Evolutionary conservation across 805 yeast genomes (phyloP), one percentile per base, ranked within the genome.

Genomic region (Yamadazyma takamatsuzukensis): DNA sequence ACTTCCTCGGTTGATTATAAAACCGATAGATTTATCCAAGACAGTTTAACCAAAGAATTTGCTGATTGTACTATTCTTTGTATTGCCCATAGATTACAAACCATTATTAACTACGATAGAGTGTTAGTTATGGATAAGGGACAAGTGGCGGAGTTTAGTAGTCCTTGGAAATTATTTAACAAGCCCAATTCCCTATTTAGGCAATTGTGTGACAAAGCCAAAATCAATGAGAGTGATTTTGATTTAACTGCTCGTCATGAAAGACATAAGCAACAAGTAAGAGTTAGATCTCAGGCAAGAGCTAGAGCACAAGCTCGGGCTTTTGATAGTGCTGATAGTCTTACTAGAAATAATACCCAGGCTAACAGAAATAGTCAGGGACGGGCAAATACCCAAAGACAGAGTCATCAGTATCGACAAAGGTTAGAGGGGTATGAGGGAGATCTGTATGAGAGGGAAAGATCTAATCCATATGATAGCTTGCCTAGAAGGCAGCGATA

Each of bases 101-200:
- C 93, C 0, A 83, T 83, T 43, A 59, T 80, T 29, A 76, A 74
- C 47, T 83, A 83, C 40, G 95, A 87, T 49, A 74, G 74, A 56
- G 81, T 86, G 34, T 63, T 87, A 42, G 95, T 86, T 4, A 68
- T 86, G 68, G 95, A 85, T 50, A 78, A 82, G 28, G 95, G 96
- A 39, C 74, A 74, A 47, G 76, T 83, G 4, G 72, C 68, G 29
- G 95, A 86, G 51, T 84, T 72, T 47, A 95, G 80, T 45, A 75
- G 77, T 28, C 95, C 95, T 1, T 74, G 71, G 54, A 71, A 68
- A 6, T 69, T 86, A 40, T 67, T 83, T 46, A 18, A 31, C 9
- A 56, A 69, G 29, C 56, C 65, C 27, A 64, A 63, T 19, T 65
- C 82, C 28, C 64, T 73, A 22, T 83, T 83, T 65, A 71, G 72